Evolutionary conservation across 1,139 yeast species (phyloP), one percentile per base, ranked within the genome.

Genomic region (Meyerozyma smithsonii): DNA sequence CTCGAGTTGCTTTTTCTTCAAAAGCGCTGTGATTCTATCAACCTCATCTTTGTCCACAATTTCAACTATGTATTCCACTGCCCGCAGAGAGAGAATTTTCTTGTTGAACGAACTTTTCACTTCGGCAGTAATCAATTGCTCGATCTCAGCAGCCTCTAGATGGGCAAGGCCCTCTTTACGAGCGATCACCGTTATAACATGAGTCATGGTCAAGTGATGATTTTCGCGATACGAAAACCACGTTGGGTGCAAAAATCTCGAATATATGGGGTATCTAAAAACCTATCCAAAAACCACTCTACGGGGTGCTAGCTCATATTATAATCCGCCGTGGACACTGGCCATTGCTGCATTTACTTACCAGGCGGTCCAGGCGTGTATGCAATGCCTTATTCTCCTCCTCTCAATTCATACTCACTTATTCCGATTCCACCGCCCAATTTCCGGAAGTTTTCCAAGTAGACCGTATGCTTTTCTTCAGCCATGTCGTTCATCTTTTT

Each of bases 321-420:
- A n/a, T n/a, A n/a, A n/a, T n/a, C n/a, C n/a, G n/a, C n/a, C n/a
- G n/a, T n/a, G n/a, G n/a, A n/a, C n/a, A n/a, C n/a, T n/a, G n/a
- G n/a, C n/a, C n/a, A n/a, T n/a, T n/a, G n/a, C n/a, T n/a, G n/a
- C n/a, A n/a, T n/a, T n/a, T n/a, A n/a, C n/a, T n/a, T n/a, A n/a
- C n/a, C n/a, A n/a, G n/a, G n/a, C 30, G 5, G 6, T 26, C 17
- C 15, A 26, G 5, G 10, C 11, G 4, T 12, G 12, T 26, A 12
- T 26, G 30, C 30, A 25, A 25, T 7, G 24, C 6, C 24, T 26
- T 26, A 26, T 14, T 26, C 17, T 26, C 24, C 42, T n/a, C 34
- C 34, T 45, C 72, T 58, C 47, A 69, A 66, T 43, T 71, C 73
- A 44, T 56, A 70, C 47, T 71, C 77, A 48, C 74, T 67, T 44